Base-by-base conservation (phyloP, 176 grass and related monocot genomes). In the Chrysopogon serrulatus region DNA sequence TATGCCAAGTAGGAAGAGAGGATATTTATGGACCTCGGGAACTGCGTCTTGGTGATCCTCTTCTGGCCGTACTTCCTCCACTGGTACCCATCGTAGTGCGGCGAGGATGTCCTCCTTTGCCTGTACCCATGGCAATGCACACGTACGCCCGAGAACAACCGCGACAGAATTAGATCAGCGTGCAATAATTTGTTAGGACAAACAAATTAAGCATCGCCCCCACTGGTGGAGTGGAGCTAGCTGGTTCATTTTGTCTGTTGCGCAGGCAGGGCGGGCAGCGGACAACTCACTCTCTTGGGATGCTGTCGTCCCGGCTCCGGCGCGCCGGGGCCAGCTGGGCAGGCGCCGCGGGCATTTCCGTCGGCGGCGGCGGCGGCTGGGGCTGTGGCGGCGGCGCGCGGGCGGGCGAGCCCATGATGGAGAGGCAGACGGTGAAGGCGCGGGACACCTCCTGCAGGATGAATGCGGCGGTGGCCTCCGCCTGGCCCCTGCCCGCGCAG, bases 41-140 rank as follows among this genome's bases (percentile, higher is more conserved):
- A 91, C 10, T 18, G 67, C 39, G 74, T 61, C 2, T 74, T 79
- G 18, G 76, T 84, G 59, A 94, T 94, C 68, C 3, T 85, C 76
- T 94, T 94, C 70, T 94, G 89, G 12, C 92, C 92, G 72, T 94
- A 94, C 48, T 94, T 94, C 33, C 89, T 89, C 92, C 92, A 92
- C 18, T 75, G 74, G 89, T 87, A 81, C 24, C 86, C 89, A n/a
- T 94, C 92, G 9, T 15, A 64, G 84, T 85, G 10, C 14, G 89
- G 92, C 69, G 76, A 62, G 35, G 70, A 14, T 16, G 92, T 85
- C 65, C 63, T 17, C 9, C 5, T 44, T 33, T 43, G 28, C 70
- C 89, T 94, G 79, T 10, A 12, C 8, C 3, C 44, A 62, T 10
- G 78, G 65, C 36, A 80, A 84, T 65, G 68, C 33, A 19, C 27